Evolutionary conservation across 176 grass and related monocot genomes (phyloP), one percentile per base, ranked within the genome.

Genomic region (Tillandsia leiboldiana): DNA sequence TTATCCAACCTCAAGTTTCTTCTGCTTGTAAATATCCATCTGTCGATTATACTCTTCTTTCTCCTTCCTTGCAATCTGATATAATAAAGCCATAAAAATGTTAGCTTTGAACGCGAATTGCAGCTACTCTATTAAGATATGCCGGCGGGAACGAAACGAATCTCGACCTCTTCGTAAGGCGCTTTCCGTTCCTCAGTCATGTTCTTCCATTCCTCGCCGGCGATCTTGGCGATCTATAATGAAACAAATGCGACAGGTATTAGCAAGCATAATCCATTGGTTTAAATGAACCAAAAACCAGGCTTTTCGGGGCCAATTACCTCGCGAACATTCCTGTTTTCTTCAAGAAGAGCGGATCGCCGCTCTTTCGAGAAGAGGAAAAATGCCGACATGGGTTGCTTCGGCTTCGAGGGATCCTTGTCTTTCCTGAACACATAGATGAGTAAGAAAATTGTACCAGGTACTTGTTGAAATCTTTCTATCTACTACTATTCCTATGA

Each of bases 341-440:
- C 79, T 3, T 79, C 70, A 0, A 73, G 72, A 15, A 93, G 75
- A 18, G 50, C 53, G 0, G 78, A 51, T 1, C 87, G 94, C 57
- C 80, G 77, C 79, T 93, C 84, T 66, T 88, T 83, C 0, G 87
- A 73, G 71, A 90, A 99, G 64, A 93, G 14, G 29, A 93, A 88
- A 80, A 86, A 99, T 12, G 89, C 89, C 6, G 89, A 77, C 94
- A 90, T 86, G 22, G 89, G 87, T 26, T 88, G 84, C 77, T 93
- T 99, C 57, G 86, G 94, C 74, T 81, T 97, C 22, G 79, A 51
- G 15, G 94, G 94, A 70, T 90, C 94, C 72, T 93, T 99, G 47
- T 82, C 80, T 77, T 93, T 88, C 86, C 86, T 97, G 53, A 48
- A 63, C 10, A 67, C 7, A 27, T 11, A 67, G 2, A 50, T 56